A percentile compares a stretch with the other conserved stretches of the same genome.
These are phyloP conservation scores for Cutaneotrichosporon sp. DNA, from an alignment of 1,284 basidiomycete species.

Conservation along the genomic window DNA sequence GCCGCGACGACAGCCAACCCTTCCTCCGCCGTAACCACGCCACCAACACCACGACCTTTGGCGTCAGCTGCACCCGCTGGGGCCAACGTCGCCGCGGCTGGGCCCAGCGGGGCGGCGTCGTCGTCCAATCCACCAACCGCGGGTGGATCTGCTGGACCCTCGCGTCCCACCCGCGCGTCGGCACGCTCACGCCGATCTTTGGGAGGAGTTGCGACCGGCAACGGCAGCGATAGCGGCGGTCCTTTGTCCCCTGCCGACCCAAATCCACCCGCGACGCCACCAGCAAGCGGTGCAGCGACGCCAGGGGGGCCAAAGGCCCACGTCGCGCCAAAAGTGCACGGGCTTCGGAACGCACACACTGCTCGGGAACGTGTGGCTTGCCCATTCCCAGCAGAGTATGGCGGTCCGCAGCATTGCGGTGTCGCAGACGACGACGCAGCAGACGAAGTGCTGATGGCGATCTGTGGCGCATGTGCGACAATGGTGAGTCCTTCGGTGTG, in stretches of 20 bases:
- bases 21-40: conserved; percentile 5
- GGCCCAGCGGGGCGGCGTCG: conserved; percentile 4
- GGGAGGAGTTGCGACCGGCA: conserved; percentile 1
- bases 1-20: conserved; percentile 14
- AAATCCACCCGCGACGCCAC: conserved; percentile 1
- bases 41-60: not conserved
- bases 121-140: not conserved
- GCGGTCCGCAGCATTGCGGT: conserved; percentile 35
- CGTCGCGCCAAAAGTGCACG: conserved; percentile 38
- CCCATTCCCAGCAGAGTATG: conserved; percentile 38
- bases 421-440: conserved; percentile 39
- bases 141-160: not conserved
- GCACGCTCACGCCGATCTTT: conserved; percentile 2
- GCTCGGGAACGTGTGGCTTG: conserved; percentile 33
- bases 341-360: conserved; percentile 29
- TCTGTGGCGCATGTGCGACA: conserved; percentile 34
- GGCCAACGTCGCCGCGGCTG: conserved; percentile 2
- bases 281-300: not conserved
- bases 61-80: conserved; percentile 5
- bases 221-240: conserved; percentile 6
- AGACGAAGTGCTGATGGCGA: conserved; percentile 44
- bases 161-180: conserved; percentile 2
- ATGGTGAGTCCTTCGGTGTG: conserved; percentile 27
- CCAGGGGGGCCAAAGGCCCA: conserved; percentile 4
- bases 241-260: conserved; percentile 4